Evolutionary conservation across 495 filamentous ascomycete species (phyloP).

Genomic region (Elaphomyces granulatus): DNA sequence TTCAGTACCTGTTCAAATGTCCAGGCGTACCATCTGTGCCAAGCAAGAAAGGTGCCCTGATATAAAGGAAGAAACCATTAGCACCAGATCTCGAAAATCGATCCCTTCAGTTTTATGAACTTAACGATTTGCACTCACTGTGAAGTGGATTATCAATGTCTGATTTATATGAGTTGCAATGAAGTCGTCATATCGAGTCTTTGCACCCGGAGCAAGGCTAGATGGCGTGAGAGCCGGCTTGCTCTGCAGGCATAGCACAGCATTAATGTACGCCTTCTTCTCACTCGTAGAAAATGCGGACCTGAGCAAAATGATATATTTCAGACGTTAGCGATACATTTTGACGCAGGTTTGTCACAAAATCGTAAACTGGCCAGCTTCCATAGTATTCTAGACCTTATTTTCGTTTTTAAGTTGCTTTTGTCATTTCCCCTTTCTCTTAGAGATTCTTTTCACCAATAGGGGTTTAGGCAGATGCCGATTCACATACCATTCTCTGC

Average conservation of each 20-base stretch:
- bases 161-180: conserved; percentile 52
- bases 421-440: too few relatives aligned
- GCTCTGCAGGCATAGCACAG: conserved; percentile 47
- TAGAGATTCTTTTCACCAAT: too few relatives aligned
- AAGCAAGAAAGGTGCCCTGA: conserved; percentile 49
- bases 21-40: conserved; percentile 57
- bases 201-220: conserved; percentile 31
- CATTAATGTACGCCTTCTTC: conserved; percentile 44
- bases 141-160: conserved; percentile 45
- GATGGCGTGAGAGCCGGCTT: conserved; percentile 33
- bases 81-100: too few relatives aligned
- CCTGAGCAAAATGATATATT: too few relatives aligned
- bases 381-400: too few relatives aligned
- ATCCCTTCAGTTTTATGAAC: too few relatives aligned
- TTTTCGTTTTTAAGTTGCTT: too few relatives aligned
- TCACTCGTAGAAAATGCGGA: conserved; percentile 20
- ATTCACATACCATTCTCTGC: conserved; percentile 36
- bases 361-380: too few relatives aligned
- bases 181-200: conserved; percentile 58
- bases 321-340: too few relatives aligned
- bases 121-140: conserved; percentile 19
- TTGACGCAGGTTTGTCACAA: too few relatives aligned
- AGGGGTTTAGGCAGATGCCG: too few relatives aligned
- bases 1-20: conserved; percentile 52
- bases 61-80: neutral